A percentile compares a stretch with the other conserved stretches of the same genome.
phyloP scores from a whole-genome alignment of 345 rosid genomes.

The Combretum micranthum region DNA sequence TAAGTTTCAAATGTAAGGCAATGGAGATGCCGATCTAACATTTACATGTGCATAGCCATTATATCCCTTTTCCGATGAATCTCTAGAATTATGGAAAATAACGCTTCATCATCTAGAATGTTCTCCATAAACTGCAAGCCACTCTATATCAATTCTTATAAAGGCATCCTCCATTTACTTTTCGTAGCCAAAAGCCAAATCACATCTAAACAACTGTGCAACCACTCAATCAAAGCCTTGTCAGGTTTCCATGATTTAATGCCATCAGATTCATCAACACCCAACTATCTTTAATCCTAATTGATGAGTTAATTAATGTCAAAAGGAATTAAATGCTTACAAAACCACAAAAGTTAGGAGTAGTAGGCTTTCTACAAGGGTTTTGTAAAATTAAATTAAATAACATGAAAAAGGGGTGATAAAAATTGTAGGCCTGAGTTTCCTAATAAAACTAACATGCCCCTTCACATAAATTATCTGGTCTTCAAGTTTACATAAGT shows the following conservation, averaged over 20 bases:
- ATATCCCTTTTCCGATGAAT: slow-evolving; percentile 94
- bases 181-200: slow-evolving; percentile 85
- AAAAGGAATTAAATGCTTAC: too few species aligned
- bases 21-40: slow-evolving; percentile 97
- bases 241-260: slow-evolving; percentile 57
- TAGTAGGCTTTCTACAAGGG: too few species aligned
- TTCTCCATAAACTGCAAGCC: slow-evolving; percentile 95
- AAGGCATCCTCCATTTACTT: slow-evolving; percentile 82
- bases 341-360: too few species aligned
- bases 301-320: slow-evolving; percentile 86
- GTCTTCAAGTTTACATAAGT: too few species aligned
- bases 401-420: too few species aligned
- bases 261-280: slow-evolving; percentile 53
- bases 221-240: slow-evolving; percentile 78
- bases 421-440: too few species aligned
- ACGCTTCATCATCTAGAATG: slow-evolving; percentile 92
- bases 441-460: too few species aligned
- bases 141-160: slow-evolving; percentile 83
- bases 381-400: too few species aligned
- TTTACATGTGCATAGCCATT: slow-evolving; percentile 97
- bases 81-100: slow-evolving; percentile 88
- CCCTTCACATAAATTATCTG: too few species aligned
- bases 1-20: slow-evolving; percentile 95
- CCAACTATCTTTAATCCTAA: slow-evolving; percentile 85
- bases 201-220: slow-evolving; percentile 90